Evolutionary conservation across 768 basidiomycete genomes (phyloP).

Genomic region (Candolleomyces efflorescens): DNA sequence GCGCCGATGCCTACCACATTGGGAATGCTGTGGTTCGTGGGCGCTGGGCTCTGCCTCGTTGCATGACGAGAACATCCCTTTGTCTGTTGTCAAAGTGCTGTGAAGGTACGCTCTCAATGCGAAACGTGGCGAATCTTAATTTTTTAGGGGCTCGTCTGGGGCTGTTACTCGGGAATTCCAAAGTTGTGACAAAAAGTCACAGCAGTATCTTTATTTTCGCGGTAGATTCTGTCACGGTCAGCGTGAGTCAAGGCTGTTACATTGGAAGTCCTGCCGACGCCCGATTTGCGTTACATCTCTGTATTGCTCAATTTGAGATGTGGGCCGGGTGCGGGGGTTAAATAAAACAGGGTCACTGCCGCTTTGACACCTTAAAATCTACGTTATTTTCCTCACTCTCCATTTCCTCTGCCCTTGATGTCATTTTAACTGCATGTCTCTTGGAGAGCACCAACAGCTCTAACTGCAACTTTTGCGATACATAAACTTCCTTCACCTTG

Average conservation of each 20-base stretch:
- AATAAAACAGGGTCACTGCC: neutral
- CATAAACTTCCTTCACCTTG: neutral
- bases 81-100: neutral
- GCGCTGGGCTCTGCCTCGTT: neutral
- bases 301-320: neutral
- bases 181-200: neutral
- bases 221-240: neutral
- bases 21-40: too few relatives aligned
- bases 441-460: neutral
- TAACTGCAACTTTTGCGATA: neutral
- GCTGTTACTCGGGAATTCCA: neutral
- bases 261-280: neutral
- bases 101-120: neutral
- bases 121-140: neutral
- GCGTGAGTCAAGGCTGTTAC: neutral
- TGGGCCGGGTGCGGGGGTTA: neutral
- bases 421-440: neutral
- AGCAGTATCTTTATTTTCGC: neutral
- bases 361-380: neutral
- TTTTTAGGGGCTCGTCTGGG: neutral
- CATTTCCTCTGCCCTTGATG: neutral
- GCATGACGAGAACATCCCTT: neutral
- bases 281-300: neutral
- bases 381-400: neutral
- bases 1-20: too few relatives aligned